A percentile compares a stretch with the other conserved stretches of the same genome.
Evolutionary conservation across 345 rosid species (phyloP).

Genomic region (Viola odorata): DNA sequence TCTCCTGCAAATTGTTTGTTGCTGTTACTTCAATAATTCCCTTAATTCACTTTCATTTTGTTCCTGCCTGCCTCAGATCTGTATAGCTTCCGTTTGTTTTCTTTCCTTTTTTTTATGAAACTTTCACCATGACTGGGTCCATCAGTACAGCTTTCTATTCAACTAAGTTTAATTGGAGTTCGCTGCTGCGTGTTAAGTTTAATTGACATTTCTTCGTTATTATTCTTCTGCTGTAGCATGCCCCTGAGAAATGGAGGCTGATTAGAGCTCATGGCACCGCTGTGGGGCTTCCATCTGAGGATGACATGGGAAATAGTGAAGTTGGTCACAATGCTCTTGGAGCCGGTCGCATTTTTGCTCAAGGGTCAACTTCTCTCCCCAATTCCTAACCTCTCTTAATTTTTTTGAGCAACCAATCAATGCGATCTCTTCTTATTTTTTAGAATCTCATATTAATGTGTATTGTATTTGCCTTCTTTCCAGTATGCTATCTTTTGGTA

Average conservation of each 20-base stretch:
- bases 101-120: not conserved
- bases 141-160: not conserved
- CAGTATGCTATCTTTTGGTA: not conserved
- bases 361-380: slow-evolving; percentile 44
- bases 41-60: no score
- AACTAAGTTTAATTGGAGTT: not conserved
- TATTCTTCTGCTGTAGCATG: slow-evolving; percentile 33
- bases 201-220: no score
- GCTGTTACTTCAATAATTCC: no score
- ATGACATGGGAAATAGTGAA: slow-evolving; percentile 99
- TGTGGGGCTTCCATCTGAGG: slow-evolving; percentile 92
- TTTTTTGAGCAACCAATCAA: not conserved
- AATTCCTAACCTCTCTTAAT: not conserved
- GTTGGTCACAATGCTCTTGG: slow-evolving; percentile 99
- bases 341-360: slow-evolving; percentile 93
- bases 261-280: slow-evolving; percentile 87
- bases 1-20: not conserved
- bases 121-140: not conserved
- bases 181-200: not conserved
- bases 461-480: not conserved
- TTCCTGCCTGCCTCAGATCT: no score
- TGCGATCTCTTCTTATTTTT: not conserved
- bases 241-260: slow-evolving; percentile 84
- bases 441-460: no score
- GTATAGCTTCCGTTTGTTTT: not conserved